A percentile compares a stretch with the other conserved stretches of the same genome.
Conservation (phyloP, 1,139 yeast genomes). For the Kluyveromyces marxianus region DNA sequence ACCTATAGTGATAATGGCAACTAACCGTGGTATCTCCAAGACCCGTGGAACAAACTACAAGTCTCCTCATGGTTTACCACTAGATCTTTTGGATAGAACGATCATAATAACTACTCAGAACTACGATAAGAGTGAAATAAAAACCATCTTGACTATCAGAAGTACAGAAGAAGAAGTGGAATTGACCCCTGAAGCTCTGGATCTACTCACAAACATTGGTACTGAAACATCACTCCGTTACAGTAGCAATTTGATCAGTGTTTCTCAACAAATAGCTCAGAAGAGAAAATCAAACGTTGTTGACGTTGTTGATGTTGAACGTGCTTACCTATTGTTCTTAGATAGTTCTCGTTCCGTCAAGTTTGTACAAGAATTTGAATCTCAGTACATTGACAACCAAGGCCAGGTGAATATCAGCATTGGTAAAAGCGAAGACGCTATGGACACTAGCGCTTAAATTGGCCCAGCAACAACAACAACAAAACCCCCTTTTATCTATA, state of each 20-base stretch:
- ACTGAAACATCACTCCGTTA: conserved; percentile 88
- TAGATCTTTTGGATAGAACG: conserved; percentile 88
- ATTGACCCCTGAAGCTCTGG: conserved; percentile 73
- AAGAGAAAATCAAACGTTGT: conserved; percentile 69
- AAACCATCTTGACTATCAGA: conserved; percentile 78
- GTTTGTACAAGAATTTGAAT: conserved; percentile 59
- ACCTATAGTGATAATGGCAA: conserved; percentile 97
- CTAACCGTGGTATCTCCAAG: conserved; percentile 87
- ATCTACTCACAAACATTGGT: conserved; percentile 85
- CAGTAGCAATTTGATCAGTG: conserved; percentile 85
- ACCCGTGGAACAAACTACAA: conserved; percentile 91
- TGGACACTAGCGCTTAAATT: conserved; percentile 26
- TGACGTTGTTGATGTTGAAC: conserved; percentile 77
- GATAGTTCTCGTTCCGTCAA: conserved; percentile 85
- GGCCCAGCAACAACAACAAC: conserved; percentile 9
- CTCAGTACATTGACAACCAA: conserved; percentile 64
- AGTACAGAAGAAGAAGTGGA: conserved; percentile 97
- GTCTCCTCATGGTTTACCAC: conserved; percentile 95
- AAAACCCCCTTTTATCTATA: conserved; percentile 1
- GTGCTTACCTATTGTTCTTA: conserved; percentile 79
- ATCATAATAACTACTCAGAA: conserved; percentile 81
- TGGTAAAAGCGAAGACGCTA: conserved; percentile 18
- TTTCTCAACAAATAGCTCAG: conserved; percentile 74
- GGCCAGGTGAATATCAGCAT: conserved; percentile 48
- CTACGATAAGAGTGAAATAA: conserved; percentile 75